phyloP scores from a whole-genome alignment of 306 rosid genomes.

The Lupinus albus region DNA sequence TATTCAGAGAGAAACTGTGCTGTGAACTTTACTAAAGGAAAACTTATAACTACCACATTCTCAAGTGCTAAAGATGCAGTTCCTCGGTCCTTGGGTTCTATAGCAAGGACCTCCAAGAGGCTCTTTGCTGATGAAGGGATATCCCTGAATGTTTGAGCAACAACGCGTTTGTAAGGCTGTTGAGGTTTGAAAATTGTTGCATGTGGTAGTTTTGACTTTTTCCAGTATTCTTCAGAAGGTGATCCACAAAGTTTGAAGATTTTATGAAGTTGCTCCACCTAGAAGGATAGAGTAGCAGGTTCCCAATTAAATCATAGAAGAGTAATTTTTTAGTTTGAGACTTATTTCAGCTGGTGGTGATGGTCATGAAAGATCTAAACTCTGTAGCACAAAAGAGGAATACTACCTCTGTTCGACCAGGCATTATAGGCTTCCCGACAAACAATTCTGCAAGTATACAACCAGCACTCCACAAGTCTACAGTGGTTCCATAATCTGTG shows the following conservation, averaged over 20 bases:
- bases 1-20: background rate
- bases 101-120: constrained; percentile 70
- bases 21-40: constrained; percentile 21
- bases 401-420: constrained; percentile 90
- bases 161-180: constrained; percentile 69
- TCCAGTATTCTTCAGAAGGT: constrained; percentile 89
- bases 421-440: constrained; percentile 81
- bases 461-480: constrained; percentile 91
- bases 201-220: constrained; percentile 75
- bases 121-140: constrained; percentile 62
- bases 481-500: constrained; percentile 68
- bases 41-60: constrained; percentile 60
- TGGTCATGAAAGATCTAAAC: background rate
- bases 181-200: constrained; percentile 84
- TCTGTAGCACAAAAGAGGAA: constrained; percentile 24
- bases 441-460: constrained; percentile 85
- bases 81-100: constrained; percentile 75
- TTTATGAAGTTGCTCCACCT: constrained; percentile 97
- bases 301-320: constrained; percentile 31
- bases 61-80: constrained; percentile 79
- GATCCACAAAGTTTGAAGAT: constrained; percentile 93
- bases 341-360: constrained; percentile 18
- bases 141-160: constrained; percentile 72
- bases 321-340: constrained; percentile 3
- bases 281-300: constrained; percentile 29